These are phyloP conservation scores for Coprinopsis strossmayeri DNA, from an alignment of 768 basidiomycete species.

Conservation along the genomic window DNA sequence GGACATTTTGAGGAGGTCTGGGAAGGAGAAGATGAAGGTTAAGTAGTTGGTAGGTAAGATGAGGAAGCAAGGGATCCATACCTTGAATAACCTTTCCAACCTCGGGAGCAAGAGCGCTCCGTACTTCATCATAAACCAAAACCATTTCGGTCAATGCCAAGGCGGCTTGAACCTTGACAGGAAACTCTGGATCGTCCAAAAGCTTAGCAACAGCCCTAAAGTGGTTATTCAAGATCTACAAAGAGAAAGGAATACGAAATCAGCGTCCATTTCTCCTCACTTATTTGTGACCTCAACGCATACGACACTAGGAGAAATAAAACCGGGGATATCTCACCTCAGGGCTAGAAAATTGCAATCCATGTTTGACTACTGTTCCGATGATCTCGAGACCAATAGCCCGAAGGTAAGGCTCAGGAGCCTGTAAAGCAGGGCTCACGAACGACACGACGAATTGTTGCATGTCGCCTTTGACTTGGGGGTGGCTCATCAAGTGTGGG, in stretches of 20 bases:
- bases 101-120: constrained; percentile 60
- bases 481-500: constrained; percentile 78
- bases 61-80: constrained; percentile 19
- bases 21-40: constrained; percentile 1
- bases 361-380: constrained; percentile 63
- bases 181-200: constrained; percentile 73
- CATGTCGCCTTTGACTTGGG: constrained; percentile 70
- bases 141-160: constrained; percentile 78
- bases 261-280: not conserved
- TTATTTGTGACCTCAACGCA: too few relatives aligned
- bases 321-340: too few relatives aligned
- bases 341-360: constrained; percentile 58
- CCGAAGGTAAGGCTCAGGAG: constrained; percentile 65
- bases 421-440: constrained; percentile 67
- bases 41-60: not conserved
- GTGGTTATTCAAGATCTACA: constrained; percentile 54
- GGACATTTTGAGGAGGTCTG: constrained; percentile 83
- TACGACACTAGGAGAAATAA: constrained; percentile 10
- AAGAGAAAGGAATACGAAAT: not conserved
- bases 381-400: constrained; percentile 80
- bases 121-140: constrained; percentile 60
- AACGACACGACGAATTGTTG: constrained; percentile 71
- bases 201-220: constrained; percentile 61
- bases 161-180: constrained; percentile 80
- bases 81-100: constrained; percentile 87